These are phyloP conservation scores for Daedalea quercina DNA, from an alignment of 768 basidiomycete species.

Conservation along the genomic window DNA sequence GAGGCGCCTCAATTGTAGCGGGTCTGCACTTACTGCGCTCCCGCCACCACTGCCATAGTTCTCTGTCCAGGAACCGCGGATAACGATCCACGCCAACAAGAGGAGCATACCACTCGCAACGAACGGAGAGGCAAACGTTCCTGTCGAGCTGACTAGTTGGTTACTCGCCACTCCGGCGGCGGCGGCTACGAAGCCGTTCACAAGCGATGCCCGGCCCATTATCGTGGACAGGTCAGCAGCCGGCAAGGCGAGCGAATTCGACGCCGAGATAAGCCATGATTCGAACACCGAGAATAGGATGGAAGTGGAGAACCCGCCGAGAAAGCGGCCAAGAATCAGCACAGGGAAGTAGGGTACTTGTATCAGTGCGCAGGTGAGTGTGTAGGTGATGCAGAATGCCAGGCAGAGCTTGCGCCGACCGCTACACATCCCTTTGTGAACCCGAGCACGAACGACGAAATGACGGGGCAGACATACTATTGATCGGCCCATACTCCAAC, in stretches of 20 bases:
- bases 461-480: conserved; percentile 39
- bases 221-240: conserved; percentile 57
- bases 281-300: conserved; percentile 75
- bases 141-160: conserved; percentile 46
- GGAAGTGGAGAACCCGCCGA: conserved; percentile 68
- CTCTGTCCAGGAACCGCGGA: conserved; percentile 55
- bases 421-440: conserved; percentile 25
- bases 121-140: conserved; percentile 58
- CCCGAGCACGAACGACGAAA: neutral
- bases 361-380: conserved; percentile 52
- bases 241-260: conserved; percentile 43
- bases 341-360: conserved; percentile 50
- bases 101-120: conserved; percentile 55
- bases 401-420: conserved; percentile 64
- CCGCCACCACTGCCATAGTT: conserved; percentile 52
- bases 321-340: conserved; percentile 54
- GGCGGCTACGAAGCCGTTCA: conserved; percentile 70
- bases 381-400: conserved; percentile 65
- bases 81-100: conserved; percentile 46
- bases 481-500: conserved; percentile 77
- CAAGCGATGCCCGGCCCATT: conserved; percentile 65
- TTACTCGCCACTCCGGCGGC: conserved; percentile 62
- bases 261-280: conserved; percentile 67
- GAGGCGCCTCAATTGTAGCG: conserved; percentile 48
- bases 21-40: conserved; percentile 13